phyloP scores from a whole-genome alignment of 2,329 filamentous ascomycete species.

The Plenodomus tracheiphilus region DNA sequence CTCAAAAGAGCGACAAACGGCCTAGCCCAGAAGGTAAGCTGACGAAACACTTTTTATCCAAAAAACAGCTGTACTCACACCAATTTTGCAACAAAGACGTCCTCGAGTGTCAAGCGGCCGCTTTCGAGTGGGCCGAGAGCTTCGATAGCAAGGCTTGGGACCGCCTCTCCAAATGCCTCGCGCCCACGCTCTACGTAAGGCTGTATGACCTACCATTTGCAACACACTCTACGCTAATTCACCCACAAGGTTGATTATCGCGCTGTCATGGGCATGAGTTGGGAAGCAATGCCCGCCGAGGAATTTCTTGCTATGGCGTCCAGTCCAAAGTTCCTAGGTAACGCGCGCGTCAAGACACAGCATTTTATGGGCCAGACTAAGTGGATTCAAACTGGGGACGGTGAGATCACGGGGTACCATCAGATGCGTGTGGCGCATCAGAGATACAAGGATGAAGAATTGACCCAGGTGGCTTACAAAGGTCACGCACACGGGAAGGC shows the following conservation, averaged over 20 bases:
- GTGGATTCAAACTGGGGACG: conserved; percentile 2
- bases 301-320: conserved; percentile 12
- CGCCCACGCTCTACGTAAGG: conserved; percentile 5
- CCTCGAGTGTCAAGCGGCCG: conserved; percentile 5
- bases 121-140: conserved; percentile 13
- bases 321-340: conserved; percentile 9
- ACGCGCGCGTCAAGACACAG: conserved; percentile 11
- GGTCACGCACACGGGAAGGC: conserved; percentile 9
- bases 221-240: not conserved
- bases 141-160: conserved; percentile 13
- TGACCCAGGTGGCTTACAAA: conserved; percentile 3
- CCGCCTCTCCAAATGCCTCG: conserved; percentile 5
- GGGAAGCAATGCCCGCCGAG: conserved; percentile 13
- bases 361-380: conserved; percentile 12
- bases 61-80: no score
- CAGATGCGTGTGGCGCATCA: conserved; percentile 16
- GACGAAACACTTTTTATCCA: not conserved
- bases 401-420: conserved; percentile 6
- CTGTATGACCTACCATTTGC: not conserved
- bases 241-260: conserved; percentile 7
- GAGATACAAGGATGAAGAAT: conserved; percentile 5
- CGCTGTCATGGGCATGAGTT: conserved; percentile 4
- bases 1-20: not conserved
- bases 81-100: not conserved
- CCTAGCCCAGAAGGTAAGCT: not conserved